Evolutionary conservation across 2,329 filamentous ascomycete genomes (phyloP).

Genomic region (Septoria petroselini): DNA sequence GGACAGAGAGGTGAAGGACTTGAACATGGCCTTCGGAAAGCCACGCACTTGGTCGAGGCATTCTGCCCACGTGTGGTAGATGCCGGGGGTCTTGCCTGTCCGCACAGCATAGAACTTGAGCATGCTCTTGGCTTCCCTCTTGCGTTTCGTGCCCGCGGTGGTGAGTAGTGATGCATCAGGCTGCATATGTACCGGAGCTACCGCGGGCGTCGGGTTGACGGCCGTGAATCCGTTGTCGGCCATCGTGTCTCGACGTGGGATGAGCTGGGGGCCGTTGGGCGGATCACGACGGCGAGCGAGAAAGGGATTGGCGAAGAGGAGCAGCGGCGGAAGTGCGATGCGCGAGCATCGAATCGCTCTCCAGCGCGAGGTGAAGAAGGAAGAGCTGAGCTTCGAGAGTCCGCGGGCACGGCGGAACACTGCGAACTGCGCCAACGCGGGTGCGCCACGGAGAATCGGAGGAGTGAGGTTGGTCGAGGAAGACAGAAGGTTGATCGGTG

Average conservation of each 20-base stretch:
- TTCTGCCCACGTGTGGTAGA: conserved; percentile 63
- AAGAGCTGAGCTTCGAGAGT: not conserved
- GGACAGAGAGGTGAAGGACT: conserved; percentile 68
- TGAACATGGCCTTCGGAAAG: conserved; percentile 56
- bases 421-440: conserved; percentile 1
- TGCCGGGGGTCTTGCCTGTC: conserved; percentile 57
- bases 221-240: conserved; percentile 30
- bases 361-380: conserved; percentile 4
- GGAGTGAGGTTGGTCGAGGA: not conserved
- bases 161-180: not conserved
- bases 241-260: conserved; percentile 5
- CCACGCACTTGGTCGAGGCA: conserved; percentile 61
- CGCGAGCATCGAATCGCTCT: conserved; percentile 4
- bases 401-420: conserved; percentile 4
- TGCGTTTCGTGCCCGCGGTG: conserved; percentile 52
- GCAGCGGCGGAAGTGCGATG: conserved; percentile 9
- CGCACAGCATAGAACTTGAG: conserved; percentile 64
- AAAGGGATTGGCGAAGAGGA: conserved; percentile 15
- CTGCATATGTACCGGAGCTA: conserved; percentile 2
- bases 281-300: conserved; percentile 2
- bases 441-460: too few relatives aligned
- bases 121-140: conserved; percentile 44
- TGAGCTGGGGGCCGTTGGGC: not conserved
- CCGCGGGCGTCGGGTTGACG: conserved; percentile 23
- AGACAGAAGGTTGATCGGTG: not conserved